Conservation (phyloP, 768 basidiomycete species). For the Peribolospora kevripleyi region DNA sequence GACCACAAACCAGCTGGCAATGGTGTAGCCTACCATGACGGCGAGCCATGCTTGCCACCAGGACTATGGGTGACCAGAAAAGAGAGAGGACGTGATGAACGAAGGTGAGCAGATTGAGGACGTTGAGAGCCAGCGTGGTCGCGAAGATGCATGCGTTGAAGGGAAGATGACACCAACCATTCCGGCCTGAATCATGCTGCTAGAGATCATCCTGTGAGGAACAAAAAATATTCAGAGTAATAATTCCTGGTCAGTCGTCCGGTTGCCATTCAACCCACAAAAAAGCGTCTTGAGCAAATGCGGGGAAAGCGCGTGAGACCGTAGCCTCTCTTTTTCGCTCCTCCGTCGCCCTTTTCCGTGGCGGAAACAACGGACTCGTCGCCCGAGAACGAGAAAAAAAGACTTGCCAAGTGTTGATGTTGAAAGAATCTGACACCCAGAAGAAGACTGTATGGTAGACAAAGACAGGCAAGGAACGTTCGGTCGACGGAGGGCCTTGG, state of each 20-base stretch:
- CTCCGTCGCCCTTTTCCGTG: no score
- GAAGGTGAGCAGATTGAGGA: background rate
- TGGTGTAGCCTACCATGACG: conserved; percentile 33
- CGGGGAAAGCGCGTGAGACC: no score
- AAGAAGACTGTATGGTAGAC: background rate
- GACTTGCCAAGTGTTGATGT: conserved; percentile 40
- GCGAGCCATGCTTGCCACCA: conserved; percentile 77
- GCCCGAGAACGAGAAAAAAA: background rate
- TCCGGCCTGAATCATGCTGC: no score
- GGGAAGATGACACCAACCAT: background rate
- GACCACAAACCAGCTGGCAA: conserved; percentile 45
- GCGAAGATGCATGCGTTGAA: background rate
- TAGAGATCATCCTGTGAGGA: background rate
- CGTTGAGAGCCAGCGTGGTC: background rate
- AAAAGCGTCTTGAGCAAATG: no score
- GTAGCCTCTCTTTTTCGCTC: no score
- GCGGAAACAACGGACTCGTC: no score
- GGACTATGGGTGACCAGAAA: conserved; percentile 42
- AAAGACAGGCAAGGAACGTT: background rate
- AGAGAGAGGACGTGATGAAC: conserved; percentile 50
- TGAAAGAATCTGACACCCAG: conserved; percentile 19
- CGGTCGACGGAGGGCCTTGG: background rate
- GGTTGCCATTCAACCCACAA: no score
- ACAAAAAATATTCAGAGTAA: background rate
- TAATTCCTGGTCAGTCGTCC: background rate